Conservation (phyloP, 495 filamentous ascomycete genomes). For the Xylaria palmicola region DNA sequence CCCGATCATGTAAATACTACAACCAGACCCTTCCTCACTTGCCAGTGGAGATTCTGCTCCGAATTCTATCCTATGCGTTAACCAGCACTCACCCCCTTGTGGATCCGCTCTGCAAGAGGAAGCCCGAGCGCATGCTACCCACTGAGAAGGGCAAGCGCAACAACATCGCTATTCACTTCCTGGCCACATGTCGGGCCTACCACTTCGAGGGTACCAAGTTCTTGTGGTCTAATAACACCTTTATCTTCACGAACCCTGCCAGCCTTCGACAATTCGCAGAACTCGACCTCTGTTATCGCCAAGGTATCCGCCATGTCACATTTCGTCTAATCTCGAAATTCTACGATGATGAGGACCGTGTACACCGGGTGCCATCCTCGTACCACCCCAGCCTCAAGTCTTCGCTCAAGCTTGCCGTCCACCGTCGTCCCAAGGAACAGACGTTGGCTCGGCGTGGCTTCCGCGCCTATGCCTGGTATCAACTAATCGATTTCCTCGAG, state of each 20-base stretch:
- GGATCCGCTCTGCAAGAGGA: conserved; percentile 43
- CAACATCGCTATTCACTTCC: conserved; percentile 41
- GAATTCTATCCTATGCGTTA: conserved; percentile 44
- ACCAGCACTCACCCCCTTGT: conserved; percentile 45
- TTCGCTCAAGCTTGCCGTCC: conserved; percentile 29
- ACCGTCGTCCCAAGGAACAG: conserved; percentile 34
- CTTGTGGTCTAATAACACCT: conserved; percentile 46
- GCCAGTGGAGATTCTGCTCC: conserved; percentile 44
- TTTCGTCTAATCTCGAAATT: conserved; percentile 48
- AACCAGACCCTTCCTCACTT: conserved; percentile 34
- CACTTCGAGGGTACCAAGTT: conserved; percentile 38
- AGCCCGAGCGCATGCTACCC: conserved; percentile 29
- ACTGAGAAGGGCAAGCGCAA: conserved; percentile 35
- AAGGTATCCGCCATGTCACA: conserved; percentile 37
- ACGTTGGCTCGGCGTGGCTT: conserved; percentile 40
- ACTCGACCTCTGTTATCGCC: conserved; percentile 32
- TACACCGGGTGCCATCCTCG: conserved; percentile 25
- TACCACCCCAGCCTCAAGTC: conserved; percentile 32
- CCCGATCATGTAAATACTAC: conserved; percentile 18
- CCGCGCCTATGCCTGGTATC: conserved; percentile 48
- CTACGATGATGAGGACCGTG: conserved; percentile 44
- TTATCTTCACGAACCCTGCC: conserved; percentile 46
- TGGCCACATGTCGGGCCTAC: conserved; percentile 45
- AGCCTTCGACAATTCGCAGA: conserved; percentile 41
- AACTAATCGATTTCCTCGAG: conserved; percentile 44